Evolutionary conservation across 345 rosid species (phyloP).

Genomic region (Brassica cretica): DNA sequence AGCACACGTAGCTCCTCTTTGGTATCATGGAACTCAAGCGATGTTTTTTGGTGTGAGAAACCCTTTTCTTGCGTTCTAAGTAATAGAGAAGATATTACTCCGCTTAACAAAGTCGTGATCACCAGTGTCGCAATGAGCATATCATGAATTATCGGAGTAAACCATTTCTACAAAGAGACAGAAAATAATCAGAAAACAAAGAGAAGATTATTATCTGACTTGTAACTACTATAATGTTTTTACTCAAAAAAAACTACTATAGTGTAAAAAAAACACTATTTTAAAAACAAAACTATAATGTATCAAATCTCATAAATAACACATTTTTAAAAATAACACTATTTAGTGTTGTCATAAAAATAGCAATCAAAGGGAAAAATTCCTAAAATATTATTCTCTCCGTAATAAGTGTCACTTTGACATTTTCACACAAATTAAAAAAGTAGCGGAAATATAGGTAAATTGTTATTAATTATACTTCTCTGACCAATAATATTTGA

Average conservation of each 20-base stretch:
- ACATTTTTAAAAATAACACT: too few species aligned
- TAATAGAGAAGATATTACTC: constrained; percentile 47
- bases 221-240: neutral
- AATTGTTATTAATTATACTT: too few species aligned
- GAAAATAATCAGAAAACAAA: neutral
- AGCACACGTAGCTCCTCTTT: constrained; percentile 65
- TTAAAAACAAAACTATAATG: too few species aligned
- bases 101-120: constrained; percentile 59
- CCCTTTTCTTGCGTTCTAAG: constrained; percentile 45
- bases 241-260: neutral
- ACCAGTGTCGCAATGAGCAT: constrained; percentile 44
- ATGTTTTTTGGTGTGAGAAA: constrained; percentile 44
- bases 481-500: too few species aligned
- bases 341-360: neutral
- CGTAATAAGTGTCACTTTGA: too few species aligned
- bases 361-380: too few species aligned
- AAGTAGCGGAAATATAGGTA: too few species aligned
- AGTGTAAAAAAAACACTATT: too few species aligned
- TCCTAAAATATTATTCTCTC: too few species aligned
- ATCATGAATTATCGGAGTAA: constrained; percentile 36
- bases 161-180: constrained; percentile 41
- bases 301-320: neutral
- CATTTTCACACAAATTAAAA: too few species aligned
- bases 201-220: neutral
- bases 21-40: constrained; percentile 52